Evolutionary conservation across 2,329 filamentous ascomycete genomes (phyloP).

Genomic region (Geoglossum cookeanum): DNA sequence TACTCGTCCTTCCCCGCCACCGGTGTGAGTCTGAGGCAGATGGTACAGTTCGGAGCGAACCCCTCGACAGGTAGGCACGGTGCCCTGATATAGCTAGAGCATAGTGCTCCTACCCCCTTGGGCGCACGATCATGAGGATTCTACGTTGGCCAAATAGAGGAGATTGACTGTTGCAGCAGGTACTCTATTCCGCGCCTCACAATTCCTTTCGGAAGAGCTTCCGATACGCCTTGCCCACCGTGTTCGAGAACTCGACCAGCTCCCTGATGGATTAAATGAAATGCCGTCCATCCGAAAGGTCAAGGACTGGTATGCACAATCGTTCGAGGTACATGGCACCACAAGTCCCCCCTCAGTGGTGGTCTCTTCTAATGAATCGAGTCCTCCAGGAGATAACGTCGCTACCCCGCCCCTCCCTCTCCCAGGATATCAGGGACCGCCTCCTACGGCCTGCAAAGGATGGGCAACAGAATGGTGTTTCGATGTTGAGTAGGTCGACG

Average conservation of each 20-base stretch:
- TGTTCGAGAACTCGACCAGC: slow-evolving; percentile 77
- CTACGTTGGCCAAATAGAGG: no score
- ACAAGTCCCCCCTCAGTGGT: slow-evolving; percentile 2
- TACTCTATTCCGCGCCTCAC: slow-evolving; percentile 89
- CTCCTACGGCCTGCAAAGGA: slow-evolving; percentile 37
- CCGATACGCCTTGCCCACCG: slow-evolving; percentile 92
- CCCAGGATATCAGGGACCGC: slow-evolving; percentile 55
- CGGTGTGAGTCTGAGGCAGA: slow-evolving; percentile 88
- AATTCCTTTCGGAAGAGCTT: slow-evolving; percentile 95
- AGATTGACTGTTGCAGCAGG: slow-evolving; percentile 31
- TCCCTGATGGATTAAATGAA: slow-evolving; percentile 90
- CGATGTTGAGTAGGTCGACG: slow-evolving; percentile 62
- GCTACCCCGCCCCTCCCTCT: slow-evolving; percentile 58
- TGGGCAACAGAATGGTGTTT: slow-evolving; percentile 36
- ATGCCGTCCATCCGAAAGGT: slow-evolving; percentile 95
- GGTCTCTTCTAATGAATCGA: slow-evolving; percentile 13
- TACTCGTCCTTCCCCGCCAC: slow-evolving; percentile 95
- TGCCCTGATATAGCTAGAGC: not conserved
- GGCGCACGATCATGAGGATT: not conserved
- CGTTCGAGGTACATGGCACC: slow-evolving; percentile 64
- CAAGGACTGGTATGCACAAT: slow-evolving; percentile 97
- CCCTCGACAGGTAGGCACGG: slow-evolving; percentile 55
- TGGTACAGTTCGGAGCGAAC: slow-evolving; percentile 95
- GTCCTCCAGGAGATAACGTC: slow-evolving; percentile 66
- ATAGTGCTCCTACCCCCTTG: slow-evolving; percentile 4